Evolutionary conservation across 2,329 filamentous ascomycete genomes (phyloP).

Genomic region (Onygenales sp.): DNA sequence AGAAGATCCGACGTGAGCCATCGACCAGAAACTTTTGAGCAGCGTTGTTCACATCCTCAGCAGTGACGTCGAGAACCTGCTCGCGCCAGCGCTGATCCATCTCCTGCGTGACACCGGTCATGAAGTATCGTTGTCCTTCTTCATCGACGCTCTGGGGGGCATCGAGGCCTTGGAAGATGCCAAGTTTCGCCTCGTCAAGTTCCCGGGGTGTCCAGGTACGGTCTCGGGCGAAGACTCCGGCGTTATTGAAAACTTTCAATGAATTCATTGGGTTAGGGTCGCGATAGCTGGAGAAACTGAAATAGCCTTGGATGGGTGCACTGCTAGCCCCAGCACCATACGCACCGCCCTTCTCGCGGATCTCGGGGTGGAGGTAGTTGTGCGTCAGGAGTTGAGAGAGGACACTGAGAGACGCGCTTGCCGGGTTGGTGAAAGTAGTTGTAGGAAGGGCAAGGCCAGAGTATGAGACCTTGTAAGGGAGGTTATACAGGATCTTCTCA

Average conservation of each 20-base stretch:
- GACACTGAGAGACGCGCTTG: conserved; percentile 74
- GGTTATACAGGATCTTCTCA: conserved; percentile 74
- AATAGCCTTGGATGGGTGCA: conserved; percentile 68
- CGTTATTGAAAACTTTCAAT: conserved; percentile 70
- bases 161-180: conserved; percentile 85
- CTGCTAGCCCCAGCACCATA: conserved; percentile 89
- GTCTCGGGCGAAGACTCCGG: conserved; percentile 73
- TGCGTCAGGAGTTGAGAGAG: conserved; percentile 88
- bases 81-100: conserved; percentile 83
- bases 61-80: conserved; percentile 75
- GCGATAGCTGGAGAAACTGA: conserved; percentile 93
- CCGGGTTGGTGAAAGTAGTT: conserved; percentile 66
- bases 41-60: conserved; percentile 66
- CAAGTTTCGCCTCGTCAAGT: conserved; percentile 91
- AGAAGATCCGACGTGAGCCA: conserved; percentile 49
- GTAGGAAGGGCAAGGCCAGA: conserved; percentile 74
- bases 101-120: conserved; percentile 73
- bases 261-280: conserved; percentile 92
- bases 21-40: conserved; percentile 76
- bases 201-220: conserved; percentile 74
- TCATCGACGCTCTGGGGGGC: conserved; percentile 78
- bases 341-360: conserved; percentile 92
- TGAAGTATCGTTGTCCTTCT: conserved; percentile 78
- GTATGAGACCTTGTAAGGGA: conserved; percentile 97
- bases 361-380: conserved; percentile 93